Evolutionary conservation across 2,329 filamentous ascomycete species (phyloP), one percentile per base, ranked within the genome.

Genomic region (Aureobasidium pullulans): DNA sequence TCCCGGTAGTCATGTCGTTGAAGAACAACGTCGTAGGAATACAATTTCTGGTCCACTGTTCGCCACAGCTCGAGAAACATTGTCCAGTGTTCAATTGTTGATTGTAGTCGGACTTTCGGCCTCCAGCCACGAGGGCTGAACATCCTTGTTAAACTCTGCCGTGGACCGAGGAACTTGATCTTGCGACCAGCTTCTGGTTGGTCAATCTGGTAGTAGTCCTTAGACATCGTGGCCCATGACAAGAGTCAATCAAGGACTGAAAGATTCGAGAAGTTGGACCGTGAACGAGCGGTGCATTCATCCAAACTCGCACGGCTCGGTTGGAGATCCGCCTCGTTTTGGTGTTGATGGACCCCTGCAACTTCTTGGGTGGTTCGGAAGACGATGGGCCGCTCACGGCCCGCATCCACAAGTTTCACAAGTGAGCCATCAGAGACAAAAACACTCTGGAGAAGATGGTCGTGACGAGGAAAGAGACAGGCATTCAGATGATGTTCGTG

Each of bases 301-400:
- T 32, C 15, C 7, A 53, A 28, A 16, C 15, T 53, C 49, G 49
- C 49, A 53, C 49, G 49, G 49, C 49, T 53, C 49, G 37, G 37
- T 32, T 31, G 23, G 4, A 13, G 44, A 10, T 16, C 44, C 15
- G 42, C 28, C 8, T 36, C 34, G 13, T 36, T 9, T 13, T 13
- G 13, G 6, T 42, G n/a, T 3, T 36, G 31, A 32, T 31, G 32
- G 16, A 49, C 16, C 47, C 47, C 23, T 49, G 47, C 36, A 29
- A 39, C 16, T 10, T 29, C 13, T 11, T 42, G 5, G 13, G 42
- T 42, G 49, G 37, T 53, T 42, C 49, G 49, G 49, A 42, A 42
- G 16, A 42, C 11, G 37, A 32, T 6, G 23, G 4, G 15, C 49
- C 49, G 15, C 5, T 15, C 28, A 37, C 49, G 49, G 49, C 37